These are phyloP conservation scores for Rhodotorula mucilaginosa DNA, from an alignment of 1,284 basidiomycete species.

Conservation along the genomic window DNA sequence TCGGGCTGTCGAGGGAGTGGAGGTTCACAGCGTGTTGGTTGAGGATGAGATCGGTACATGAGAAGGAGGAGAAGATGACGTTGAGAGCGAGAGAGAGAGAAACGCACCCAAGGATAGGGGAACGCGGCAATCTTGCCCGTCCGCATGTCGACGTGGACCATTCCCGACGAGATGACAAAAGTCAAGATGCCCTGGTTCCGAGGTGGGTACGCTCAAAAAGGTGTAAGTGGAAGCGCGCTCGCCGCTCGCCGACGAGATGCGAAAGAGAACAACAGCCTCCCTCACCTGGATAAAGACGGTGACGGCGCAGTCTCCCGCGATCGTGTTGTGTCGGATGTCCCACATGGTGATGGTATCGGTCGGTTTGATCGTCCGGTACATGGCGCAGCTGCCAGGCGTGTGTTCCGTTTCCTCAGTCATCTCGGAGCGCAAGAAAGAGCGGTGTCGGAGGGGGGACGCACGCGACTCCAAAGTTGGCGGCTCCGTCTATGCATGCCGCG, in stretches of 20 bases:
- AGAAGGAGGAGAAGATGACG: too few relatives aligned
- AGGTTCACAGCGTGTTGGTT: too few relatives aligned
- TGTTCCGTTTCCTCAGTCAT: not conserved
- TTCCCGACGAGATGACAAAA: slow-evolving; percentile 41
- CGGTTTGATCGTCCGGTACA: slow-evolving; percentile 25
- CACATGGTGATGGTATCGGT: slow-evolving; percentile 31
- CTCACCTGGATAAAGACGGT: slow-evolving; percentile 44
- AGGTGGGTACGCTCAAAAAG: too few relatives aligned
- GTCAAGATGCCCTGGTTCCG: slow-evolving; percentile 44
- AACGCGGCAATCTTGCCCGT: slow-evolving; percentile 40
- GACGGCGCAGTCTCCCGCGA: slow-evolving; percentile 41
- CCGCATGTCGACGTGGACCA: slow-evolving; percentile 45
- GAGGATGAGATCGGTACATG: not conserved
- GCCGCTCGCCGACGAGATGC: too few relatives aligned
- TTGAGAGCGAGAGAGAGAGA: not conserved
- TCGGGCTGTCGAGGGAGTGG: slow-evolving; percentile 13
- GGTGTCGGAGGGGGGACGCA: slow-evolving; percentile 8
- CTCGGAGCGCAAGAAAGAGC: not conserved
- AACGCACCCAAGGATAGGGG: slow-evolving; percentile 38
- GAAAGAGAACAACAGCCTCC: too few relatives aligned
- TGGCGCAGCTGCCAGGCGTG: slow-evolving; percentile 23
- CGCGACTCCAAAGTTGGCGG: slow-evolving; percentile 43
- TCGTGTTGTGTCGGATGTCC: slow-evolving; percentile 27
- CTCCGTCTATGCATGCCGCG: slow-evolving; percentile 38
- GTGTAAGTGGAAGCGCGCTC: too few relatives aligned